phyloP scores from a whole-genome alignment of 768 basidiomycete species.

The Phanerodontia chrysosporium region DNA sequence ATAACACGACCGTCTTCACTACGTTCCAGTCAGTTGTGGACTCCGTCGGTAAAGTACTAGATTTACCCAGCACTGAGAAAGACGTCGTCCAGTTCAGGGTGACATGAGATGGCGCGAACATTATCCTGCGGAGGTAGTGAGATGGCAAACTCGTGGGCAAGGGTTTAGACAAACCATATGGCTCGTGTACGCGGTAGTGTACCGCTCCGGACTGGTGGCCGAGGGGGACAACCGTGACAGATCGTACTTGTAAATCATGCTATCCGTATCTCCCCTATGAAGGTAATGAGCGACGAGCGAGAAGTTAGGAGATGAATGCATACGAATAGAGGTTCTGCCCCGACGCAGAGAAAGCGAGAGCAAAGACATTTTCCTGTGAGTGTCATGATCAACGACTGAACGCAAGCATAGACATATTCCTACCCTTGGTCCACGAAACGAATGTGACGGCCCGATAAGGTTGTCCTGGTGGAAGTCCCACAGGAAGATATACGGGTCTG shows the following conservation, averaged over 20 bases:
- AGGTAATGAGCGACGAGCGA: not conserved
- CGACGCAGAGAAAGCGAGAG: constrained; percentile 63
- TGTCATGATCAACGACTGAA: not conserved
- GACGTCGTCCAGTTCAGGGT: constrained; percentile 63
- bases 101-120: constrained; percentile 61
- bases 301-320: constrained; percentile 26
- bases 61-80: constrained; percentile 66
- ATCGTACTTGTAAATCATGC: constrained; percentile 22
- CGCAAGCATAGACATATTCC: constrained; percentile 2
- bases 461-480: constrained; percentile 35
- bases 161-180: too few relatives aligned
- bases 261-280: constrained; percentile 21
- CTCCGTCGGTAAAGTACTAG: not conserved
- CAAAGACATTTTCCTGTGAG: constrained; percentile 63
- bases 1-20: constrained; percentile 72
- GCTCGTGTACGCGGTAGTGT: constrained; percentile 10
- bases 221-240: constrained; percentile 10
- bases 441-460: constrained; percentile 21
- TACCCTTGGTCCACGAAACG: constrained; percentile 26
- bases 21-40: not conserved
- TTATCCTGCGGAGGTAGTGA: constrained; percentile 42
- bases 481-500: constrained; percentile 29
- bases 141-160: too few relatives aligned
- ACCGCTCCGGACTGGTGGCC: not conserved
- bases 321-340: constrained; percentile 65